Evolutionary conservation across 345 rosid genomes (phyloP), one percentile per base, ranked within the genome.

Genomic region (Brassica juncea): DNA sequence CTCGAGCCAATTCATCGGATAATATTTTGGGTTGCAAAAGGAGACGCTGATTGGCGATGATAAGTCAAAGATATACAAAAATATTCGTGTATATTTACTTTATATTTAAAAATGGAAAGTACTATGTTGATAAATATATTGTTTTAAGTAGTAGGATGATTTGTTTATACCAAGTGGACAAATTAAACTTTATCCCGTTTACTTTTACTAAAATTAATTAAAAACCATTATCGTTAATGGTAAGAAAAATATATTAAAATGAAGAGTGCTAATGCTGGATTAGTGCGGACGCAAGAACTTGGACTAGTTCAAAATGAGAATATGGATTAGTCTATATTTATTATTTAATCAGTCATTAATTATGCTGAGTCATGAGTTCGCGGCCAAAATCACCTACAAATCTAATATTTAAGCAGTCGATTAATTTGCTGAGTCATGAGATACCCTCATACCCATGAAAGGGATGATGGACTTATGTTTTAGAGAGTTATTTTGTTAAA

Each of bases 161-260:
- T 78, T 57, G 1, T 57, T 72, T 55, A 66, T 3, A 6, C 23
- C 81, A 72, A 78, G 81, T 78, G 72, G 81, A n/a, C 28, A 66
- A 66, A 55, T 32, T 72, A 39, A 66, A 78, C 30, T 73, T 78
- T 78, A 72, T 78, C 82, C 31, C 77, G 77, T 72, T 78, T 78
- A 78, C 77, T 72, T 78, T 78, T 78, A 39, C 37, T 65, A 72
- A 61, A 4, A 66, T 49, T 49, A 49, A 66, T 66, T 72, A 55
- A 78, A 67, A 57, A 78, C 16, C 66, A 78, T 42, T 57, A 54
- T 71, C 49, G 16, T 57, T 71, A 57, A 71, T 12, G 59, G 35
- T 77, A 69, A 16, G 30, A 21, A 69, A 5, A 6, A 37, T 2
- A 77, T 71, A 78, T 55, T 54, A 64, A 11, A 65, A 65, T 65